A percentile compares a stretch with the other conserved stretches of the same genome.
These are phyloP conservation scores for Trypanosoma congolense DNA, from an alignment of 208 protist species.

Conservation along the genomic window DNA sequence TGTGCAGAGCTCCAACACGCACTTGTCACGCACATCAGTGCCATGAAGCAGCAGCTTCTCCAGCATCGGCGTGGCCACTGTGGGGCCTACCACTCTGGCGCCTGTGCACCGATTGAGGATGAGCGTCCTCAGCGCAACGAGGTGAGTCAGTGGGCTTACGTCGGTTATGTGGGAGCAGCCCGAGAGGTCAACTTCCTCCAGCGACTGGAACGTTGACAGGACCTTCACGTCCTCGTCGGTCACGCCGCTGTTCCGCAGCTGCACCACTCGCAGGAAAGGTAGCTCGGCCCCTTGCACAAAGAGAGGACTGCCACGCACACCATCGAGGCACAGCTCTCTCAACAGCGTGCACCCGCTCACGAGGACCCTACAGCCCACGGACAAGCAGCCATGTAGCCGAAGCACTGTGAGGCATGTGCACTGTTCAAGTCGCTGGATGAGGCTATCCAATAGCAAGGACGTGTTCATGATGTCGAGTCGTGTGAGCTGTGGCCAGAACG, in stretches of 20 bases:
- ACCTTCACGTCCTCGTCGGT: constrained; percentile 1
- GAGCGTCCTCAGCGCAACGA: not conserved
- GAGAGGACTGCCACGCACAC: not conserved
- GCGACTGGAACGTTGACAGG: not conserved
- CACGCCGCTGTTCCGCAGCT: not conserved
- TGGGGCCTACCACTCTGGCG: not conserved
- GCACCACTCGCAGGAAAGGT: not conserved
- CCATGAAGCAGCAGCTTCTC: constrained; percentile 2
- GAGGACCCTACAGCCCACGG: not conserved
- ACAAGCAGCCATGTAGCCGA: not conserved
- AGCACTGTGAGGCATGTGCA: not conserved
- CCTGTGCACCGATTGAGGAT: not conserved
- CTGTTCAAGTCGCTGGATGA: not conserved
- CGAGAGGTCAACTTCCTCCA: not conserved
- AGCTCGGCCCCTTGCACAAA: not conserved
- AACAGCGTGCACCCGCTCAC: not conserved
- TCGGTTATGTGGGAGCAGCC: not conserved
- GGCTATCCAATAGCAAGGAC: not conserved
- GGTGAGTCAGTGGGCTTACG: constrained; percentile 1
- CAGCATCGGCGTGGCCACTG: not conserved
- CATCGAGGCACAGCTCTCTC: constrained; percentile 1
- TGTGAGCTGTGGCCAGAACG: not conserved
- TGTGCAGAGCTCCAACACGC: not conserved
- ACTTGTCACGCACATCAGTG: not conserved
- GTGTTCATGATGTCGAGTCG: not conserved